Evolutionary conservation across 495 filamentous ascomycete genomes (phyloP), one percentile per base, ranked within the genome.

Genomic region (Aspergillus ostianus): DNA sequence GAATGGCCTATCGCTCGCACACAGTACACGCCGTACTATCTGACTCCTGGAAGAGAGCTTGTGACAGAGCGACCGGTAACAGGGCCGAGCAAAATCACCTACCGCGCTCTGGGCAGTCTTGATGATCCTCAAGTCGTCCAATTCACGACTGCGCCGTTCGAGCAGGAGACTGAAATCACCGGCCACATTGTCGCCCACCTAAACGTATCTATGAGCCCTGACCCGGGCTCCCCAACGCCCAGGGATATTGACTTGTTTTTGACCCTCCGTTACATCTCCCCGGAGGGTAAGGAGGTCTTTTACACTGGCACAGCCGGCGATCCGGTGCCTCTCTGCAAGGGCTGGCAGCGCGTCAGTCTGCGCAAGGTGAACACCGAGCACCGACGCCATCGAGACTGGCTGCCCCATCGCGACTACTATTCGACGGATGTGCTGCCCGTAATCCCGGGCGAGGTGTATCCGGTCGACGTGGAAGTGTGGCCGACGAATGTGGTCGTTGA

Each of bases 401-500:
- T 87, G 18, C 86, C 87, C 17, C 72, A 84, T 55, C 79, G 86
- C 7, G 76, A 87, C n/a, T 88, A 89, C 62, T 71, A 77, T 57
- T 82, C 77, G 17, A 81, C 69, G 0, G 86, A 88, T 56, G 80
- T 82, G 4, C 76, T 77, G 32, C 74, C 76, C 15, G 82, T 88
- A 0, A 74, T 81, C 26, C 71, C 77, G 0, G 81, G 80, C 0
- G 79, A 84, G 58, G 77, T 88, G 4, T 89, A 90, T 58, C 66
- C 67, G 0, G 84, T 89, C 0, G 86, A 88, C 61, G 77, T 90
- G 10, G 87, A 90, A 72, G 66, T 89, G 4, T 89, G 86, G 87
- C 87, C 87, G 17, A 89, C 85, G 0, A 87, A 87, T 66, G 83
- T 87, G 0, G 77, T 90, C 6, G 78, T 87, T 15, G 79, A 78